A percentile compares a stretch with the other conserved stretches of the same genome.
phyloP scores from a whole-genome alignment of 768 basidiomycete genomes.

The Flagelloscypha sp. region DNA sequence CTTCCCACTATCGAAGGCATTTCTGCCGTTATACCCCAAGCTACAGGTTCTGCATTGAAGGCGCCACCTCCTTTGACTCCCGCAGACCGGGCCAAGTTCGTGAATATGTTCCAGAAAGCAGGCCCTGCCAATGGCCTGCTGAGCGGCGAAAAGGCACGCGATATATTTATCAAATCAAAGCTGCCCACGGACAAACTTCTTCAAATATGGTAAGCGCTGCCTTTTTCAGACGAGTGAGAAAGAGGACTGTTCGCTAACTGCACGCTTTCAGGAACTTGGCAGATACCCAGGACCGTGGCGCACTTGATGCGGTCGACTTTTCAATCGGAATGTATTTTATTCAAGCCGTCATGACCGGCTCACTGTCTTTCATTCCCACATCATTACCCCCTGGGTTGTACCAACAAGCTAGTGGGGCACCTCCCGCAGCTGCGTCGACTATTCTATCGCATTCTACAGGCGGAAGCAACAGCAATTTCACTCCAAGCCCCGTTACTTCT shows the following conservation, averaged over 20 bases:
- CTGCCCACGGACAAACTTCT: slow-evolving; percentile 80
- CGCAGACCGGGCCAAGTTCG: slow-evolving; percentile 81
- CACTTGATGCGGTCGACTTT: slow-evolving; percentile 86
- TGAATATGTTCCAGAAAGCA: slow-evolving; percentile 63
- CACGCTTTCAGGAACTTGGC: slow-evolving; percentile 67
- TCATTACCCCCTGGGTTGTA: slow-evolving; percentile 77
- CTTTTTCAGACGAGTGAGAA: not conserved
- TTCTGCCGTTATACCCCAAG: slow-evolving; percentile 45
- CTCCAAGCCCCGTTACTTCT: slow-evolving; percentile 38
- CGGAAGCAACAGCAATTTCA: slow-evolving; percentile 50
- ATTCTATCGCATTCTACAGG: slow-evolving; percentile 51
- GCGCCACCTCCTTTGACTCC: slow-evolving; percentile 63
- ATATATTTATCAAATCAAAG: slow-evolving; percentile 87
- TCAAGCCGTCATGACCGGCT: slow-evolving; percentile 81
- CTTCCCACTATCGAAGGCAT: slow-evolving; percentile 74
- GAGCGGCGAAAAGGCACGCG: slow-evolving; percentile 77
- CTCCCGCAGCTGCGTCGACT: slow-evolving; percentile 22
- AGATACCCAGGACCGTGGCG: slow-evolving; percentile 89
- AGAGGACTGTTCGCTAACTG: not conserved
- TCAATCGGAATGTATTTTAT: slow-evolving; percentile 95
- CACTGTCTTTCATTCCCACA: slow-evolving; percentile 62
- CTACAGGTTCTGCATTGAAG: slow-evolving; percentile 43
- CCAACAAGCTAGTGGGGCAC: slow-evolving; percentile 60
- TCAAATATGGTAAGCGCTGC: slow-evolving; percentile 73
- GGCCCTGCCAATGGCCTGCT: slow-evolving; percentile 73